phyloP scores from a whole-genome alignment of 2,329 filamentous ascomycete species.

The Xylariaceae sp. region DNA sequence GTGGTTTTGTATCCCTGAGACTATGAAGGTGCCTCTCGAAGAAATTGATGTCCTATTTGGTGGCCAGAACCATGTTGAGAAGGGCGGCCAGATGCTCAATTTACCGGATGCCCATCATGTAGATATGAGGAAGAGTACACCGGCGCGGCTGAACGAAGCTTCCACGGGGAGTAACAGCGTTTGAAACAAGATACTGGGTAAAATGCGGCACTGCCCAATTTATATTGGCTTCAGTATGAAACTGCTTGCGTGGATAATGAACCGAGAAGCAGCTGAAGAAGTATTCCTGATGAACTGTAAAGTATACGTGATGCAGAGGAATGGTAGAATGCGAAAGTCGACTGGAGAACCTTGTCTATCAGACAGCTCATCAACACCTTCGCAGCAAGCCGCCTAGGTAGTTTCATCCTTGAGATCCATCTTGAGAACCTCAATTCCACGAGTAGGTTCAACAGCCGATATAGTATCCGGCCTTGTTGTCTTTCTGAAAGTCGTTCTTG shows the following conservation, averaged over 20 bases:
- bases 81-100: conserved; percentile 51
- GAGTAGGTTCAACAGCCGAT: conserved; percentile 21
- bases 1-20: conserved; percentile 55
- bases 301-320: conserved; percentile 32
- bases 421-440: conserved; percentile 1
- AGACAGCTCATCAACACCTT: conserved; percentile 36
- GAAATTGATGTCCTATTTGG: conserved; percentile 61
- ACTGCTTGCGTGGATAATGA: too few species aligned
- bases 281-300: conserved; percentile 35
- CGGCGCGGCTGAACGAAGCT: conserved; percentile 10
- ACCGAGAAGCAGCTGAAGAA: conserved; percentile 32
- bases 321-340: conserved; percentile 29
- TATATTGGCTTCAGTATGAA: too few species aligned
- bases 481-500: conserved; percentile 10
- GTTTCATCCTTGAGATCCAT: conserved; percentile 35
- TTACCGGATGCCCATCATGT: conserved; percentile 15
- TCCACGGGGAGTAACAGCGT: conserved; percentile 3
- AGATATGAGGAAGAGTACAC: conserved; percentile 14
- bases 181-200: conserved; percentile 1
- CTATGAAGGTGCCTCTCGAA: conserved; percentile 53
- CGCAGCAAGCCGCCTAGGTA: conserved; percentile 38
- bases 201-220: too few species aligned
- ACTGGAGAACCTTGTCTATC: conserved; percentile 29
- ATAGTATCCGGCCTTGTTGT: conserved; percentile 2
- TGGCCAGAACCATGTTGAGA: conserved; percentile 58